Conservation (phyloP, 805 yeast species). For the Blastobotrys peoriensis region DNA sequence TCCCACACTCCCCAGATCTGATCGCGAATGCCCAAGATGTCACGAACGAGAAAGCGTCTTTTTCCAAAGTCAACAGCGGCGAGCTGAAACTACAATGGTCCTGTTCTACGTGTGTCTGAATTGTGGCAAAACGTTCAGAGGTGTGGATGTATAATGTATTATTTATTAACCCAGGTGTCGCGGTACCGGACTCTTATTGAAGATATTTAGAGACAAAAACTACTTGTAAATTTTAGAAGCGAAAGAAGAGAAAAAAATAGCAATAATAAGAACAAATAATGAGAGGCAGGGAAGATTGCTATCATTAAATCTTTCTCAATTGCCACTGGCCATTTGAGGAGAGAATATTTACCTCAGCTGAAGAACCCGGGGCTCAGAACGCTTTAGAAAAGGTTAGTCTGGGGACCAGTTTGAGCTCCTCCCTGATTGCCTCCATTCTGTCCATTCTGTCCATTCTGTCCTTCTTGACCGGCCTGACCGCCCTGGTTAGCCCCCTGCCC, state of each 20-base stretch:
- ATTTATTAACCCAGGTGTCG: no score
- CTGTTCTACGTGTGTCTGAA: conserved; percentile 70
- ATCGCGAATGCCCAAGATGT: conserved; percentile 89
- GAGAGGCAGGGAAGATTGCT: not conserved
- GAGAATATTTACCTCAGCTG: no score
- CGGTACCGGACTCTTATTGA: no score
- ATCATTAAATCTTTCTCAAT: conserved; percentile 8
- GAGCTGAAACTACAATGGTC: conserved; percentile 90
- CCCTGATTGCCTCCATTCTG: conserved; percentile 2
- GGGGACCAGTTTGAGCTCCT: not conserved
- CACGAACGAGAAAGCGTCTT: conserved; percentile 86
- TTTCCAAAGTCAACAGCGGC: conserved; percentile 92
- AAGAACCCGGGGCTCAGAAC: no score
- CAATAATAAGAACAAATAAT: no score
- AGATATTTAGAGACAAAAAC: not conserved
- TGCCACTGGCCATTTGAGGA: no score
- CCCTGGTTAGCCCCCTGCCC: no score
- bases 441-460: not conserved
- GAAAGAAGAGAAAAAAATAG: not conserved
- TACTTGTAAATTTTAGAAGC: not conserved
- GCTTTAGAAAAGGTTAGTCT: not conserved
- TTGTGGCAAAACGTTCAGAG: conserved; percentile 66
- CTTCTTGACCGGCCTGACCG: not conserved
- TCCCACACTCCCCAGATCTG: conserved; percentile 96
- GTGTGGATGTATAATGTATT: conserved; percentile 1